Base-by-base conservation (phyloP, 2,329 filamentous ascomycete species). In the Mycosphaerella sp. region DNA sequence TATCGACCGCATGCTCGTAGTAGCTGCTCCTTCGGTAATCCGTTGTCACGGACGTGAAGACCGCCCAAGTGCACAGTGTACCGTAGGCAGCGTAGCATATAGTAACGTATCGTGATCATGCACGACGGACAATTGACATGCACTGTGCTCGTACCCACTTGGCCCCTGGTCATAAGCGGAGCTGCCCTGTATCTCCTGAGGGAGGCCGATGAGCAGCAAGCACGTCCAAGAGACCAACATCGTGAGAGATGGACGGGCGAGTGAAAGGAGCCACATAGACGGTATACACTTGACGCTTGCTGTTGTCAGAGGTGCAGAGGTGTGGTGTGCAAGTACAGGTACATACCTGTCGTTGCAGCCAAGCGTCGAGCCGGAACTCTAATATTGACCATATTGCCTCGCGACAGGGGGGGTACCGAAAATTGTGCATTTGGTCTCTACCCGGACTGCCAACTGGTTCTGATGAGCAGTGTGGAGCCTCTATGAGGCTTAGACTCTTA, bases 1-100 rank as follows among this genome's bases (percentile, higher is more conserved):
- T 47, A 37, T 40, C 32, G 50, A 21, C 44, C 21, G 44, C 51
- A 46, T 44, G 41, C 41, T 41, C 30, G 41, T 53, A 41, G 41
- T 36, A 53, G 21, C 13, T 16, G n/a, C n/a, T 43, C 28, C 39
- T 27, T 50, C 32, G 48, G 21, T 17, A 32, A 21, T 39, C 41
- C 27, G 6, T 17, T 30, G 13, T 16, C 32, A 32, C 28, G 17
- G 14, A 17, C 4, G 9, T 45, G 17, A 17, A 35, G 16, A n/a
- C 16, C 18, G 39, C 47, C 16, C 27, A n/a, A 37, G 30, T 42
- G 21, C 30, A 36, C 13, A 18, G 16, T 17, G 47, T 43, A 35
- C 14, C 7, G 21, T 25, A 25, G 21, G 21, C 21, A 25, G 21
- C 21, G 21, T 25, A 25, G 21, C 34, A 46, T 46, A 35, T n/a